phyloP scores from a whole-genome alignment of 108 stramenopile species.

The Fistulifera pelliculosa region DNA sequence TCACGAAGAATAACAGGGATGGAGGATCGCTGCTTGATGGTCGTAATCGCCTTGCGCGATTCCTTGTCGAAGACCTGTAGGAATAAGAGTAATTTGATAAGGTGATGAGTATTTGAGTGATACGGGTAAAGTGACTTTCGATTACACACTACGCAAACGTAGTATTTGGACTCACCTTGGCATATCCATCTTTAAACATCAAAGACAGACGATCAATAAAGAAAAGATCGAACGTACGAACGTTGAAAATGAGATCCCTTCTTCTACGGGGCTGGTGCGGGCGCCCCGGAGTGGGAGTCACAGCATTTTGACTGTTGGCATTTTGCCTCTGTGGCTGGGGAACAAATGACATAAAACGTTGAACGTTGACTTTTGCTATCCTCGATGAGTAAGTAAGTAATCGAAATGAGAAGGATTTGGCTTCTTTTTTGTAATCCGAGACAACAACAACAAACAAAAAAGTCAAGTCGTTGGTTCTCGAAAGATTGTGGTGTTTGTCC shows the following conservation, averaged over 20 bases:
- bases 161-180: slow-evolving; percentile 54
- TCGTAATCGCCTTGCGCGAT: slow-evolving; percentile 48
- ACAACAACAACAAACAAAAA: too few relatives aligned
- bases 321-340: too few relatives aligned
- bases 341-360: too few relatives aligned
- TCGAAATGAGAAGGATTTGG: too few relatives aligned
- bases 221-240: slow-evolving; percentile 81
- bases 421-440: too few relatives aligned
- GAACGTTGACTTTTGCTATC: too few relatives aligned
- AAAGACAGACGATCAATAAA: slow-evolving; percentile 79
- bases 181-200: slow-evolving; percentile 82
- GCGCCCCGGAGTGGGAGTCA: too few relatives aligned
- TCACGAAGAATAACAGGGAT: slow-evolving; percentile 89
- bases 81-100: neutral
- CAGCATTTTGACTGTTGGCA: too few relatives aligned
- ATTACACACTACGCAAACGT: too few relatives aligned
- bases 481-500: too few relatives aligned
- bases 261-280: neutral
- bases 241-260: slow-evolving; percentile 73
- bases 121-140: neutral
- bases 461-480: too few relatives aligned
- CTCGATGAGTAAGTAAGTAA: too few relatives aligned
- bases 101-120: neutral
- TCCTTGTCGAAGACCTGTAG: slow-evolving; percentile 69
- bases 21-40: slow-evolving; percentile 67